A percentile compares a stretch with the other conserved stretches of the same genome.
These are phyloP conservation scores for Fusarium sp. DNA, from an alignment of 2,329 filamentous ascomycete species.

Conservation along the genomic window DNA sequence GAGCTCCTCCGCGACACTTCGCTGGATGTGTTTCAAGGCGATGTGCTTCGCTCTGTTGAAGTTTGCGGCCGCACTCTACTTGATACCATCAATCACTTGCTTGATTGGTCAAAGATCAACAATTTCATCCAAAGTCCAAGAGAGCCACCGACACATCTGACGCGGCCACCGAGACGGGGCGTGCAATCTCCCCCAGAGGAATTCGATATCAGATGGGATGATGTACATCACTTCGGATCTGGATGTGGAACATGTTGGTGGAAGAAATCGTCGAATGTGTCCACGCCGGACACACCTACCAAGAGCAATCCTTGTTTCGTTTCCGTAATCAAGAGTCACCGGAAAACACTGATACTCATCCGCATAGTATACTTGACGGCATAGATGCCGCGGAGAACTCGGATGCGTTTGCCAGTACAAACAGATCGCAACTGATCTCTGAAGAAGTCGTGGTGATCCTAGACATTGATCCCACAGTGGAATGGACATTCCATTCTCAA, in stretches of 20 bases:
- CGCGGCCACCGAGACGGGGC: neutral
- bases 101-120: constrained; percentile 68
- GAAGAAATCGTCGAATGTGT: constrained; percentile 63
- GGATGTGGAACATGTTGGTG: constrained; percentile 54
- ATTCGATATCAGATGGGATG: constrained; percentile 22
- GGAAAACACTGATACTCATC: neutral
- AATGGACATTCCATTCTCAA: constrained; percentile 67
- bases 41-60: constrained; percentile 62
- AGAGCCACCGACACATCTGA: neutral
- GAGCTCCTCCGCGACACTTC: constrained; percentile 65
- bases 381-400: constrained; percentile 25
- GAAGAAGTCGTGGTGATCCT: constrained; percentile 46
- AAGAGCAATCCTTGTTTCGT: constrained; percentile 34
- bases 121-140: constrained; percentile 43
- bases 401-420: neutral
- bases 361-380: constrained; percentile 17
- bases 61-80: constrained; percentile 63
- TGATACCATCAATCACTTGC: constrained; percentile 66
- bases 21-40: constrained; percentile 60
- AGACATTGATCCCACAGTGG: constrained; percentile 55
- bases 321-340: neutral
- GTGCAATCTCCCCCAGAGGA: neutral
- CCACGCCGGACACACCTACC: constrained; percentile 51
- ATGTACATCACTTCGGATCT: constrained; percentile 28
- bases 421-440: neutral